Percentiles rank a stretch among this genome's conserved stretches.
Conservation (phyloP, 192 early-diverging fungal genomes). For the Coemansia sp. region DNA sequence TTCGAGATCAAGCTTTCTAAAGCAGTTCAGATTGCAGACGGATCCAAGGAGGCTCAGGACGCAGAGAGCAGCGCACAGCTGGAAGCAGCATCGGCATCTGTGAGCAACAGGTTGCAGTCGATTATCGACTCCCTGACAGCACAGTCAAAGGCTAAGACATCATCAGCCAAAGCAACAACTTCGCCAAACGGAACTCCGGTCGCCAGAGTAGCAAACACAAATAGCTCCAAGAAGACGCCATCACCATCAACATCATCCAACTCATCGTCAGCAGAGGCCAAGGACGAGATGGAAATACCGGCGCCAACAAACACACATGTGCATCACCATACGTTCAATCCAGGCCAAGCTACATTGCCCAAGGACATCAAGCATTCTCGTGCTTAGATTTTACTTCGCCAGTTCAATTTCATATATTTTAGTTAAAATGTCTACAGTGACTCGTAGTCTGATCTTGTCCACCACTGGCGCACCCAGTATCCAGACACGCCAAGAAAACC, state of each 20-base stretch:
- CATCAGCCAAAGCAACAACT: background rate
- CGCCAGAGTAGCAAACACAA: background rate
- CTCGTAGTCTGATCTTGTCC: constrained; percentile 51
- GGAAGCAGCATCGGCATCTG: constrained; percentile 3
- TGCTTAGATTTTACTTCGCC: no score
- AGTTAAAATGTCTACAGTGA: constrained; percentile 43
- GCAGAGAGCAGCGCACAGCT: background rate
- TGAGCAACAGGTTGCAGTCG: constrained; percentile 18
- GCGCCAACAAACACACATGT: constrained; percentile 15
- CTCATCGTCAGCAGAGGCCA: constrained; percentile 6
- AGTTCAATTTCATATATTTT: background rate
- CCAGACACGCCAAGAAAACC: constrained; percentile 44
- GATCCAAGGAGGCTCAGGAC: background rate
- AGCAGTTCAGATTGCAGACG: constrained; percentile 25
- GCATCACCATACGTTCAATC: constrained; percentile 21
- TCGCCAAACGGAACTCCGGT: background rate
- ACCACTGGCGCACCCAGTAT: constrained; percentile 56
- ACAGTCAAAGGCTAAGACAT: background rate
- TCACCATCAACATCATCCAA: background rate
- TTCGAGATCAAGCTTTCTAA: constrained; percentile 43
- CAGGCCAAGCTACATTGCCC: background rate
- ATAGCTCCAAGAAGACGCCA: background rate
- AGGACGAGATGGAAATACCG: background rate
- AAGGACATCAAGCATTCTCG: no score
- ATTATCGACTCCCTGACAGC: constrained; percentile 23